Percentiles rank a stretch among this genome's conserved stretches.
Conservation (phyloP, 345 rosid species). For the Erucastrum elatum region DNA sequence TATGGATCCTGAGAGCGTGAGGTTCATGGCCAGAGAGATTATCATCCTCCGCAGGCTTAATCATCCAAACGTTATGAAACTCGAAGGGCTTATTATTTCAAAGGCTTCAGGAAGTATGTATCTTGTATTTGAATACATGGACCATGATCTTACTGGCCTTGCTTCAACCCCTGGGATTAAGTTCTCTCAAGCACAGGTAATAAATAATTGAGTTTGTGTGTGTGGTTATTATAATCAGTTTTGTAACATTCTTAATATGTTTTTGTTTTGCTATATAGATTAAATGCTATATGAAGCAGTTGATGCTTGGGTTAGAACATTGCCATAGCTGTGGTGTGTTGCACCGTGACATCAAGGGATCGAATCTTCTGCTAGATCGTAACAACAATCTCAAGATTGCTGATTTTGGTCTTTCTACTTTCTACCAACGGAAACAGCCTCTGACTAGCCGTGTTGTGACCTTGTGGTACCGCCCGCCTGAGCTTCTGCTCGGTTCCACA, state of each 20-base stretch:
- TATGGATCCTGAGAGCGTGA: conserved; percentile 72
- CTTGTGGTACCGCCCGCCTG: conserved; percentile 46
- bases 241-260: background rate
- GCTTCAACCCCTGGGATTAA: conserved; percentile 53
- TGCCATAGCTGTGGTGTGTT: conserved; percentile 66
- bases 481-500: conserved; percentile 42
- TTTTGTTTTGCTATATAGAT: conserved; percentile 37
- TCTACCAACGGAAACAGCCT: conserved; percentile 42
- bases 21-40: conserved; percentile 75
- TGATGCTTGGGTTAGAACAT: conserved; percentile 63
- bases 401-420: conserved; percentile 67
- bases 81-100: conserved; percentile 62
- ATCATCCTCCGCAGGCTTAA: conserved; percentile 62
- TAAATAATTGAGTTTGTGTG: background rate
- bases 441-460: conserved; percentile 48
- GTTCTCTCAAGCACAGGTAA: conserved; percentile 67
- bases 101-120: conserved; percentile 62
- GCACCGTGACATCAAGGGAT: conserved; percentile 73
- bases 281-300: conserved; percentile 72
- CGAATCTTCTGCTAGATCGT: conserved; percentile 58
- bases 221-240: background rate
- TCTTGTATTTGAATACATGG: conserved; percentile 74
- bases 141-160: conserved; percentile 71
- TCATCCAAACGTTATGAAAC: conserved; percentile 75
- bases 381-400: conserved; percentile 65